phyloP scores from a whole-genome alignment of 2,329 filamentous ascomycete species.

The Amauroascus niger region DNA sequence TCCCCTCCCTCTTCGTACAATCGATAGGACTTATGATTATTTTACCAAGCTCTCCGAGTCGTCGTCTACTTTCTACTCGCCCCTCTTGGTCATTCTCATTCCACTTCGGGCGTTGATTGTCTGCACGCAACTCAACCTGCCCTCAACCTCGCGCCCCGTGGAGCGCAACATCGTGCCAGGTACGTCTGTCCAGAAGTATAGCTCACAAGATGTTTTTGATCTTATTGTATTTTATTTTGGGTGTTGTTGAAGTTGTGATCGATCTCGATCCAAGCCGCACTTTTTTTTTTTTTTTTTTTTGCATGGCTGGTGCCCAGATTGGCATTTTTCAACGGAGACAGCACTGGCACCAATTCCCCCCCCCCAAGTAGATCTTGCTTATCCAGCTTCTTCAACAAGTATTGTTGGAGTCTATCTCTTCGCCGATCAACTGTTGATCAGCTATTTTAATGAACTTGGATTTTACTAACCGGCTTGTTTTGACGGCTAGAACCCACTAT shows the following conservation, averaged over 20 bases:
- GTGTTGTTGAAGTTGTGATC: background rate
- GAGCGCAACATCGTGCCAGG: conserved; percentile 4
- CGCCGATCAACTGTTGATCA: background rate
- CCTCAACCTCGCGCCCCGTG: background rate
- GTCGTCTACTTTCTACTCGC: background rate
- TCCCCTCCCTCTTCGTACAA: background rate
- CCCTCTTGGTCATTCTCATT: background rate
- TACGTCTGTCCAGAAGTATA: background rate
- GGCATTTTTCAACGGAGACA: background rate
- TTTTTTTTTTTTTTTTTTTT: background rate
- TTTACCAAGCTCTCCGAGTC: background rate
- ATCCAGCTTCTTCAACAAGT: background rate
- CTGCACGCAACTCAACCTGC: background rate
- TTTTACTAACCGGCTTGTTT: background rate
- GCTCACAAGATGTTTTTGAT: background rate
- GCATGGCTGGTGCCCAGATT: background rate
- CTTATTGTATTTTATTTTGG: background rate
- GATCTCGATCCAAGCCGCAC: background rate
- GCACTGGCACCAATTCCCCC: background rate
- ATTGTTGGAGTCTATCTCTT: background rate
- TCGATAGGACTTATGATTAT: background rate
- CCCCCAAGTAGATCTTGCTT: background rate
- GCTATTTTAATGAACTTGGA: background rate
- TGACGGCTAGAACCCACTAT: background rate
- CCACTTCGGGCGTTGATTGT: background rate